Evolutionary conservation across 345 rosid genomes (phyloP).

Genomic region (Erucastrum elatum): DNA sequence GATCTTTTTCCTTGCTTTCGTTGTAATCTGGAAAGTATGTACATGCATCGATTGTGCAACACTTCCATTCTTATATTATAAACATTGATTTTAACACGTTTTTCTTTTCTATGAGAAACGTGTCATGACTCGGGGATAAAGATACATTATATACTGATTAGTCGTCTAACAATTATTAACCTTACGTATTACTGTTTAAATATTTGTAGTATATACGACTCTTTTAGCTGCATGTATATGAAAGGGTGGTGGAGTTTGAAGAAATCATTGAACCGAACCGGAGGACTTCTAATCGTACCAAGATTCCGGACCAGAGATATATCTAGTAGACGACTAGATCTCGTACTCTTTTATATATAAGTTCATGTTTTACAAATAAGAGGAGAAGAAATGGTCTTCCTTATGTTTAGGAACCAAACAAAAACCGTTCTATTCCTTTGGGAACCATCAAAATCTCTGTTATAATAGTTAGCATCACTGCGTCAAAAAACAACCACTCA

Average conservation of each 20-base stretch:
- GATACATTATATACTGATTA: neutral
- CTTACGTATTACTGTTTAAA: neutral
- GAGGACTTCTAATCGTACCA: neutral
- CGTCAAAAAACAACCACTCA: neutral
- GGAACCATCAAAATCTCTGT: neutral
- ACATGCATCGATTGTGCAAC: constrained; percentile 94
- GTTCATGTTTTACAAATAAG: neutral
- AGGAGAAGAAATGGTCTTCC: neutral
- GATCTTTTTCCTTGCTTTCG: constrained; percentile 25
- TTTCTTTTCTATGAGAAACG: no score
- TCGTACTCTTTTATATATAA: neutral
- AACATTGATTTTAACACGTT: no score
- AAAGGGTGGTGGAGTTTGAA: neutral
- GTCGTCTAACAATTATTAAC: neutral
- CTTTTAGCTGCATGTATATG: neutral
- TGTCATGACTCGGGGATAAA: neutral
- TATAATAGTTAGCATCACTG: neutral
- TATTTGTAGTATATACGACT: neutral
- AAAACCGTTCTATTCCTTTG: constrained; percentile 29
- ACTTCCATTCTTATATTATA: constrained; percentile 64
- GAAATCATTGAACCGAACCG: neutral
- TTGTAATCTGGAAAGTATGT: constrained; percentile 37
- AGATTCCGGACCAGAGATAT: neutral
- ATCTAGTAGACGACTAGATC: neutral
- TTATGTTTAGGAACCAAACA: neutral